A percentile compares a stretch with the other conserved stretches of the same genome.
phyloP scores from a whole-genome alignment of 345 rosid genomes.

The Pistacia integerrima region DNA sequence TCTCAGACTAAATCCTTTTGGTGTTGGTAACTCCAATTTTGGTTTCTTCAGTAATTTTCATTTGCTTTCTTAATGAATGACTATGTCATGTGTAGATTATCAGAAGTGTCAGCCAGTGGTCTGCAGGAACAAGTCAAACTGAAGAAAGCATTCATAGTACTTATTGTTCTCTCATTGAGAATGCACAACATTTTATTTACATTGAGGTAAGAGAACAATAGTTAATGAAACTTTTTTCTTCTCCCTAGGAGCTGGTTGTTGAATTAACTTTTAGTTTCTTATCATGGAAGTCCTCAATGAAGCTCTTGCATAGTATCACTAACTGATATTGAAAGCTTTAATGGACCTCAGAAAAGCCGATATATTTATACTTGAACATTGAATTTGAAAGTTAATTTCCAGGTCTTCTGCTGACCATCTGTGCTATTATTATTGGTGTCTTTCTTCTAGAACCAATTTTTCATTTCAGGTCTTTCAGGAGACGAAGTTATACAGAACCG shows the following conservation, averaged over 20 bases:
- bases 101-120: conserved; percentile 95
- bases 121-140: conserved; percentile 79
- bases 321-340: not conserved
- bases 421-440: conserved; percentile 9
- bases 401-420: conserved; percentile 2
- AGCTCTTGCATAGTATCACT: not conserved
- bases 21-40: not conserved
- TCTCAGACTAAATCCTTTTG: not conserved
- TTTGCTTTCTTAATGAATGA: conserved; percentile 7
- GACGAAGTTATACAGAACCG: conserved; percentile 85
- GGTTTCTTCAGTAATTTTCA: conserved; percentile 4
- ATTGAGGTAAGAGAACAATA: conserved; percentile 63
- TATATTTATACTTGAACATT: too few species aligned
- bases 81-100: conserved; percentile 43
- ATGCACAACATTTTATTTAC: conserved; percentile 83
- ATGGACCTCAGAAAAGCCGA: not conserved
- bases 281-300: not conserved
- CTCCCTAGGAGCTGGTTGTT: not conserved
- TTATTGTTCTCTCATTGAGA: conserved; percentile 74
- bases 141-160: conserved; percentile 95
- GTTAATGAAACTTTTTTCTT: not conserved
- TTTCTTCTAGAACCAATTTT: conserved; percentile 80
- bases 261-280: not conserved
- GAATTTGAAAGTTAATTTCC: not conserved
- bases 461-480: conserved; percentile 82